phyloP scores from a whole-genome alignment of 805 yeast species.

The Starmerella roubikii region DNA sequence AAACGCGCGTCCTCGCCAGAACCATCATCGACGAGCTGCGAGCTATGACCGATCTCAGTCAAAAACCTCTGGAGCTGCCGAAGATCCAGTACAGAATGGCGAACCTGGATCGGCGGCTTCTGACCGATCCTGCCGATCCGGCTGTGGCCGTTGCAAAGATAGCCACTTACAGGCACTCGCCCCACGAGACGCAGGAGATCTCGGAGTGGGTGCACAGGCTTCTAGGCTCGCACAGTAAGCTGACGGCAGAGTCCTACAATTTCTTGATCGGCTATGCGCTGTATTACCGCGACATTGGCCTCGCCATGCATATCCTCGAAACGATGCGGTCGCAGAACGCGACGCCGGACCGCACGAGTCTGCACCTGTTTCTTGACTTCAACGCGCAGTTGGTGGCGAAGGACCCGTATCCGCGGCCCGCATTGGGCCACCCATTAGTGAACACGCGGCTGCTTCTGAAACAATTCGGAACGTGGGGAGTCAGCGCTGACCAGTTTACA shows the following conservation, averaged over 20 bases:
- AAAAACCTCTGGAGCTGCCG: not conserved
- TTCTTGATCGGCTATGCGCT: conserved; percentile 12
- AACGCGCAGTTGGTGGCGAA: conserved; percentile 8
- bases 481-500: conserved; percentile 10
- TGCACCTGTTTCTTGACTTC: conserved; percentile 10
- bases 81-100: conserved; percentile 1
- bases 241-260: conserved; percentile 6
- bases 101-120: not conserved
- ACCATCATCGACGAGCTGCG: conserved; percentile 5
- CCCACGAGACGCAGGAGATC: conserved; percentile 1
- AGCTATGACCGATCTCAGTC: conserved; percentile 6
- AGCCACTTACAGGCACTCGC: conserved; percentile 7
- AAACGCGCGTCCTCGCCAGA: conserved; percentile 10
- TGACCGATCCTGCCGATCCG: not conserved
- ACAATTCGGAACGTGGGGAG: conserved; percentile 3
- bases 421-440: conserved; percentile 13
- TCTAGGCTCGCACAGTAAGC: conserved; percentile 1
- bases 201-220: conserved; percentile 1
- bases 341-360: conserved; percentile 7
- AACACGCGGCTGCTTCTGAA: conserved; percentile 5
- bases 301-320: conserved; percentile 7
- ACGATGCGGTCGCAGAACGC: conserved; percentile 2
- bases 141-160: not conserved
- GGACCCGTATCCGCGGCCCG: conserved; percentile 11
- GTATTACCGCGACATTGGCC: conserved; percentile 7